Evolutionary conservation across 2,329 filamentous ascomycete genomes (phyloP).

Genomic region (Hypoxylon sp.): DNA sequence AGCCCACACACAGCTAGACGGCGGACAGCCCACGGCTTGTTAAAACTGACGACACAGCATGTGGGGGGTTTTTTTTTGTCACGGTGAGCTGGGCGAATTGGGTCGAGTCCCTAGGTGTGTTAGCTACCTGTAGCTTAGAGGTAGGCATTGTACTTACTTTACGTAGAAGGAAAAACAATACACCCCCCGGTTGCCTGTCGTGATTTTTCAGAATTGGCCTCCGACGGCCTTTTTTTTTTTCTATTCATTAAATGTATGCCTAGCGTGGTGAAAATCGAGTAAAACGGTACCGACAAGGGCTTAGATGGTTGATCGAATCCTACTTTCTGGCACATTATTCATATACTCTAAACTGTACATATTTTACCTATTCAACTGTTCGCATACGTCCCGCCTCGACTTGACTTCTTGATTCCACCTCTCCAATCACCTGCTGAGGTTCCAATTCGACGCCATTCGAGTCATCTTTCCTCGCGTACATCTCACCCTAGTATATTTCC

Average conservation of each 20-base stretch:
- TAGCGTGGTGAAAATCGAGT: too few relatives aligned
- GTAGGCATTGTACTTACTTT: too few relatives aligned
- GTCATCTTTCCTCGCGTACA: not conserved
- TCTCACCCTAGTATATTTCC: not conserved
- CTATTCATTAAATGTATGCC: not conserved
- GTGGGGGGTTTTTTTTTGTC: conserved; percentile 20
- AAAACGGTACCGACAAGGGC: not conserved
- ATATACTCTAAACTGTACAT: too few relatives aligned
- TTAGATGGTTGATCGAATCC: conserved; percentile 8
- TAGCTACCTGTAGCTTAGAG: too few relatives aligned
- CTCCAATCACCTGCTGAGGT: not conserved
- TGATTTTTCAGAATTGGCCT: conserved; percentile 20
- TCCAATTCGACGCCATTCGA: not conserved
- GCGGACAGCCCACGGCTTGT: not conserved
- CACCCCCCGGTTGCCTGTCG: conserved; percentile 13
- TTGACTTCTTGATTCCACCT: too few relatives aligned
- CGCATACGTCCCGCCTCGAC: too few relatives aligned
- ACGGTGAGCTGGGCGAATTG: too few relatives aligned
- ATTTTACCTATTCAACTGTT: too few relatives aligned
- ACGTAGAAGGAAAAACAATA: conserved; percentile 12
- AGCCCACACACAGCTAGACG: too few relatives aligned
- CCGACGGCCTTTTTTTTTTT: not conserved
- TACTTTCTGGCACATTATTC: not conserved
- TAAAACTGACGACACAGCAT: conserved; percentile 27
- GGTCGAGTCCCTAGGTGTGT: too few relatives aligned